Percentiles rank a stretch among this genome's conserved stretches.
Evolutionary conservation across 257 asterid species (phyloP).

Genomic region (Marsdenia floribunda): DNA sequence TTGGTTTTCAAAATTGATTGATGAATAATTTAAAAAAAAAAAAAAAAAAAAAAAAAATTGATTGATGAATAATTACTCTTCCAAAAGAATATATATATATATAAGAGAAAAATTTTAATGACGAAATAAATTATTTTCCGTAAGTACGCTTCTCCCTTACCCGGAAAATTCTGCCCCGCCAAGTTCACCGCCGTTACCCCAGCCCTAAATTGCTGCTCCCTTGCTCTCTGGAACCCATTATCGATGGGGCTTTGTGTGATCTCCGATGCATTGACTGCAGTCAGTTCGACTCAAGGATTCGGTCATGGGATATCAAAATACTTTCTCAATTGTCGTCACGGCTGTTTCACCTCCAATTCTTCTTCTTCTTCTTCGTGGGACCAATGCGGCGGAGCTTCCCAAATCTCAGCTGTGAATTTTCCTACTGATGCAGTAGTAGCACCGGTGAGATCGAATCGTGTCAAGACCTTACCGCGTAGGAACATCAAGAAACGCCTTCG

Average conservation of each 20-base stretch:
- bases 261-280: constrained; percentile 49
- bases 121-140: too few relatives aligned
- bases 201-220: constrained; percentile 17
- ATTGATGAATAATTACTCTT: too few relatives aligned
- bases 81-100: too few relatives aligned
- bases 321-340: constrained; percentile 32
- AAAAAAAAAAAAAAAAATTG: too few relatives aligned
- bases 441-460: constrained; percentile 22
- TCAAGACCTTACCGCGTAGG: constrained; percentile 45
- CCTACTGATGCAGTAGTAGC: constrained; percentile 29
- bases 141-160: neutral
- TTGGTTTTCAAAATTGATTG: too few relatives aligned
- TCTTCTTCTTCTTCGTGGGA: constrained; percentile 37
- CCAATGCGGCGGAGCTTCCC: constrained; percentile 16
- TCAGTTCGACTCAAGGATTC: constrained; percentile 46
- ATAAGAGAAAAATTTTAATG: too few relatives aligned
- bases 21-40: too few relatives aligned
- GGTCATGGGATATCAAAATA: constrained; percentile 32
- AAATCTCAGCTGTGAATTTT: constrained; percentile 38
- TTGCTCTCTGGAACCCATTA: neutral
- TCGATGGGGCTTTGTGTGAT: constrained; percentile 58
- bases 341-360: constrained; percentile 26
- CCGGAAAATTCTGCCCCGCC: constrained; percentile 26
- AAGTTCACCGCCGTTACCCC: constrained; percentile 15
- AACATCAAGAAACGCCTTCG: constrained; percentile 46